Conservation (phyloP, 257 asterid genomes). For the Asclepias syriaca region DNA sequence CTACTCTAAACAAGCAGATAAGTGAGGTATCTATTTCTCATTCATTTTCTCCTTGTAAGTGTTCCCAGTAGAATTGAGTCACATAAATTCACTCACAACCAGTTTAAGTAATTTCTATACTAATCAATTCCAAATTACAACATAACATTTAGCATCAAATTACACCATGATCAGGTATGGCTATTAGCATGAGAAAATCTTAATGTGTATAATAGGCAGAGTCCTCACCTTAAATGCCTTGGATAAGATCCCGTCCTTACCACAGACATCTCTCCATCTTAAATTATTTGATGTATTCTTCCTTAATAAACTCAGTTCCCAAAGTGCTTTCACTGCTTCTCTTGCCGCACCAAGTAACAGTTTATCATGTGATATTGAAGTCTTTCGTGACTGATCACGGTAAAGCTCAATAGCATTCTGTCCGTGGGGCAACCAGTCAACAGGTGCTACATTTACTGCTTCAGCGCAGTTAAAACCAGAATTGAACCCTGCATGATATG, state of each 20-base stretch:
- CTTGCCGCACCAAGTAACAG: slow-evolving; percentile 95
- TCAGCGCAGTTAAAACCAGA: slow-evolving; percentile 97
- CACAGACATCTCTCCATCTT: slow-evolving; percentile 91
- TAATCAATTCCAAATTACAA: not conserved
- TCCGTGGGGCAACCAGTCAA: slow-evolving; percentile 98
- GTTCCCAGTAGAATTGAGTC: not conserved
- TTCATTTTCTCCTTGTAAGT: not conserved
- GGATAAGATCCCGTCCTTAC: slow-evolving; percentile 80
- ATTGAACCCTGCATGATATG: slow-evolving; percentile 98
- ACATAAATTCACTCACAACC: not conserved
- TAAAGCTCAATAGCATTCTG: slow-evolving; percentile 93
- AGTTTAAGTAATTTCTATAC: not conserved
- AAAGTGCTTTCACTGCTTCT: slow-evolving; percentile 92
- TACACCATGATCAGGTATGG: not conserved
- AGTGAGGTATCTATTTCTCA: not conserved
- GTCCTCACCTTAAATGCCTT: slow-evolving; percentile 68
- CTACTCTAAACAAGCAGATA: not conserved
- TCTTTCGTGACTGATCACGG: slow-evolving; percentile 69
- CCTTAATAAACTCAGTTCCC: slow-evolving; percentile 85
- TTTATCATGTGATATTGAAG: slow-evolving; percentile 93
- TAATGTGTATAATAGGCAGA: not conserved
- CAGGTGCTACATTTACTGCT: slow-evolving; percentile 99
- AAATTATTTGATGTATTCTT: slow-evolving; percentile 60
- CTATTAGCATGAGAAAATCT: not conserved
- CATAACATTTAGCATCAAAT: not conserved